Percentiles rank a stretch among this genome's conserved stretches.
phyloP scores from a whole-genome alignment of 495 filamentous ascomycete genomes.

The Hypoxylon trugodes region DNA sequence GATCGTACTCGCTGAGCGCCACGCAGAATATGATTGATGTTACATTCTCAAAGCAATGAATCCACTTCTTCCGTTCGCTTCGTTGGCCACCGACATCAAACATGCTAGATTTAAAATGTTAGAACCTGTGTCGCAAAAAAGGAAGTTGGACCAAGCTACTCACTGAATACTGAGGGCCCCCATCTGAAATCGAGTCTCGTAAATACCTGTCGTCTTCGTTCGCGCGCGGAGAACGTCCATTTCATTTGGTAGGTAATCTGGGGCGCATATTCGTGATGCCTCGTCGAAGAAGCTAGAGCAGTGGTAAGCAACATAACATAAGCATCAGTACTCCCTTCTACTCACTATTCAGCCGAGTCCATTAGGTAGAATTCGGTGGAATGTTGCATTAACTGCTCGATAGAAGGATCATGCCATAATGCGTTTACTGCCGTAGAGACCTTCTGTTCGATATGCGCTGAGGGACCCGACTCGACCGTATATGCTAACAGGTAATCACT shows the following conservation, averaged over 20 bases:
- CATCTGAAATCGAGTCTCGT: slow-evolving; percentile 98
- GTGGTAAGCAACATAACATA: slow-evolving; percentile 17
- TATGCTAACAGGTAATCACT: slow-evolving; percentile 86
- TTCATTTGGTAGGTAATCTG: slow-evolving; percentile 88
- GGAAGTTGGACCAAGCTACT: slow-evolving; percentile 43
- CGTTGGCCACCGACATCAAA: slow-evolving; percentile 98
- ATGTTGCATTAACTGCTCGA: slow-evolving; percentile 85
- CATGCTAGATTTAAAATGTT: slow-evolving; percentile 70
- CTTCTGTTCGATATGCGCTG: slow-evolving; percentile 77
- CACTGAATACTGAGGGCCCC: slow-evolving; percentile 99
- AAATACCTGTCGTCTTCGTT: slow-evolving; percentile 99
- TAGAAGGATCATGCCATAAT: slow-evolving; percentile 89
- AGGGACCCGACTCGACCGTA: slow-evolving; percentile 87
- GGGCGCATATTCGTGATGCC: slow-evolving; percentile 81
- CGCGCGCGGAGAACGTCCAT: slow-evolving; percentile 92
- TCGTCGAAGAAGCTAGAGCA: slow-evolving; percentile 88
- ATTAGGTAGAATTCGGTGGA: slow-evolving; percentile 99
- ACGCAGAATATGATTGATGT: slow-evolving; percentile 99
- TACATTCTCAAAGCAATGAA: slow-evolving; percentile 99
- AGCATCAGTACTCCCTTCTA: slow-evolving; percentile 9
- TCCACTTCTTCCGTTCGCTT: slow-evolving; percentile 99
- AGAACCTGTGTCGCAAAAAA: slow-evolving; percentile 27
- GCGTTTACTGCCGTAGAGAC: slow-evolving; percentile 84
- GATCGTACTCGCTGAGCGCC: slow-evolving; percentile 97
- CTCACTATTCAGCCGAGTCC: slow-evolving; percentile 99